Percentiles rank a stretch among this genome's conserved stretches.
phyloP scores from a whole-genome alignment of 2,329 filamentous ascomycete species.

The Fonsecaea pedrosoi region DNA sequence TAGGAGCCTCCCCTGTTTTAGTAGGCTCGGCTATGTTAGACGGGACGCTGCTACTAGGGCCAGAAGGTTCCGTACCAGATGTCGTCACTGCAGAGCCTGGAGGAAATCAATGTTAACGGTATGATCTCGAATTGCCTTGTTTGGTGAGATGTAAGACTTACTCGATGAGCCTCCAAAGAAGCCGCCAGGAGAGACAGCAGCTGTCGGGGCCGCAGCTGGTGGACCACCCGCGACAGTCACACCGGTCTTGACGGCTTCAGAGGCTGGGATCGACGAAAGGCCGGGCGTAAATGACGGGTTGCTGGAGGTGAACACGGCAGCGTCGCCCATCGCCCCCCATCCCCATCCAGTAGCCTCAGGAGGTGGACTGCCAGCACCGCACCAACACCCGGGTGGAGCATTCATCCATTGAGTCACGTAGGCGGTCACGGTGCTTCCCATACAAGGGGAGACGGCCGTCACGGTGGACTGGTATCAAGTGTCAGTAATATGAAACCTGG shows the following conservation, averaged over 20 bases:
- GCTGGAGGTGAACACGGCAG: conserved; percentile 25
- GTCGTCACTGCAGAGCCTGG: conserved; percentile 19
- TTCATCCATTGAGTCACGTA: conserved; percentile 34
- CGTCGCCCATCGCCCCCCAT: conserved; percentile 19
- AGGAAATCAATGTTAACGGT: neutral
- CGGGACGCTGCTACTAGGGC: conserved; percentile 30
- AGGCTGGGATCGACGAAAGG: conserved; percentile 36
- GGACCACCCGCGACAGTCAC: conserved; percentile 31
- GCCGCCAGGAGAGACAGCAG: conserved; percentile 26
- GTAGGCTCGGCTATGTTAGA: conserved; percentile 33
- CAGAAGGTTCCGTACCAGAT: conserved; percentile 33
- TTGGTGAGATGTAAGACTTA: conserved; percentile 14
- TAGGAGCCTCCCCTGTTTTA: conserved; percentile 28
- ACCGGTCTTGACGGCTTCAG: conserved; percentile 35
- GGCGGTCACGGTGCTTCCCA: conserved; percentile 30
- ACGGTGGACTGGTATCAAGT: conserved; percentile 28
- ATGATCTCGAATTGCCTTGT: neutral
- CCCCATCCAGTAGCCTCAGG: neutral
- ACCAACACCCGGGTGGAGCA: conserved; percentile 34
- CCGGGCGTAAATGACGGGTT: conserved; percentile 32
- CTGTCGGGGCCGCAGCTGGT: conserved; percentile 18
- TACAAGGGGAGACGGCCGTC: conserved; percentile 33
- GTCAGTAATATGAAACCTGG: conserved; percentile 16
- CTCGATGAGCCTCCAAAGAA: conserved; percentile 24
- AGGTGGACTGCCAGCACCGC: conserved; percentile 17